phyloP scores from a whole-genome alignment of 2,329 filamentous ascomycete species.

The Sporothrix mexicana region DNA sequence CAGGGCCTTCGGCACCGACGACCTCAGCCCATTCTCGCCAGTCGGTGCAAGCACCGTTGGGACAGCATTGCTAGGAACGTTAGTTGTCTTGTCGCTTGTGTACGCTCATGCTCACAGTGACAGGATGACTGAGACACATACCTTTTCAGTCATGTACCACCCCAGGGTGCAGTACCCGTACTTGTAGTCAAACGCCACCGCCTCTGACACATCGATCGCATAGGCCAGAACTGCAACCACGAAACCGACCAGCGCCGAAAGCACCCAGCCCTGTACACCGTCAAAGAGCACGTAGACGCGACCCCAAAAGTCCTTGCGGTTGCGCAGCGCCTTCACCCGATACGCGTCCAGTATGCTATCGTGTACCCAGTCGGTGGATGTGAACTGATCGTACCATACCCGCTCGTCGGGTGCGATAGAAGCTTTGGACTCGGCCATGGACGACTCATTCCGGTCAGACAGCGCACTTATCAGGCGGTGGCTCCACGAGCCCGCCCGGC shows the following conservation, averaged over 20 bases:
- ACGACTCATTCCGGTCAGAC: slow-evolving; percentile 61
- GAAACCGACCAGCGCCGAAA: slow-evolving; percentile 88
- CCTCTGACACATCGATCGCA: slow-evolving; percentile 84
- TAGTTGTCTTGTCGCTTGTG: not conserved
- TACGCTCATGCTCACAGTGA: not conserved
- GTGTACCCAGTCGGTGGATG: slow-evolving; percentile 96
- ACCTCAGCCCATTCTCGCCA: slow-evolving; percentile 64
- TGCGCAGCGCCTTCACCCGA: slow-evolving; percentile 81
- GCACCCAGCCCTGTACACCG: slow-evolving; percentile 89
- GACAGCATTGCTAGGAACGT: slow-evolving; percentile 55
- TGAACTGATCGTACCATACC: slow-evolving; percentile 98
- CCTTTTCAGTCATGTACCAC: slow-evolving; percentile 77
- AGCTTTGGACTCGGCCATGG: slow-evolving; percentile 67
- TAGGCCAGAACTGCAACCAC: slow-evolving; percentile 87
- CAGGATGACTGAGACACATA: not conserved
- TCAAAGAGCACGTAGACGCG: slow-evolving; percentile 78
- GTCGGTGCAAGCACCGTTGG: slow-evolving; percentile 59
- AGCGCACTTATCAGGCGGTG: slow-evolving; percentile 68
- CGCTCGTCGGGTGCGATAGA: slow-evolving; percentile 77
- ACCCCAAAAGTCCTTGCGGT: slow-evolving; percentile 83
- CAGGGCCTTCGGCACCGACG: slow-evolving; percentile 52
- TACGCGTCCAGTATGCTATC: slow-evolving; percentile 95
- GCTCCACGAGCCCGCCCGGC: slow-evolving; percentile 63
- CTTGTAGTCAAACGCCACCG: slow-evolving; percentile 86
- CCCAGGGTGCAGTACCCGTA: slow-evolving; percentile 77